Evolutionary conservation across 345 rosid species (phyloP).

Genomic region (Anacardium occidentale): DNA sequence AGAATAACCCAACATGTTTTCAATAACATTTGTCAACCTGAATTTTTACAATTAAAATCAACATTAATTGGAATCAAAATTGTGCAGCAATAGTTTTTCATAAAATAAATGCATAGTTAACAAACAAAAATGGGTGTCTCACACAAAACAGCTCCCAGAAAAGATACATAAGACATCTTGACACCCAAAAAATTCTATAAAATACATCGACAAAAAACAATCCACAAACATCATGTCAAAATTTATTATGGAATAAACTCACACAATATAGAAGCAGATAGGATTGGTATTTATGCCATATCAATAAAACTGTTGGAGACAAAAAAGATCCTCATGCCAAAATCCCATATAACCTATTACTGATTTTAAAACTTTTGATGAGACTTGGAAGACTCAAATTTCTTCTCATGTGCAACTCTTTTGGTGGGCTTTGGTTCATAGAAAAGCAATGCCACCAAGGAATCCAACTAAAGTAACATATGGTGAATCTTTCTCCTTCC

Average conservation of each 20-base stretch:
- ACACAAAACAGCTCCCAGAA: not conserved
- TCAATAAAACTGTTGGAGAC: too few relatives aligned
- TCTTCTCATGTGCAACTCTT: too few relatives aligned
- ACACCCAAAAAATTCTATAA: not conserved
- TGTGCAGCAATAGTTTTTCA: not conserved
- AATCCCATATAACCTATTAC: too few relatives aligned
- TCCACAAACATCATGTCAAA: not conserved
- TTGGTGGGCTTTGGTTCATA: too few relatives aligned
- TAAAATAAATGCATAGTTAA: not conserved
- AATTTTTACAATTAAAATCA: too few relatives aligned
- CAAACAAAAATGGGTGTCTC: not conserved
- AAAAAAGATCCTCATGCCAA: too few relatives aligned
- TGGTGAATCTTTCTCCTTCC: too few relatives aligned
- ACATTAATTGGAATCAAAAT: not conserved
- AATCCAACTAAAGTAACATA: too few relatives aligned
- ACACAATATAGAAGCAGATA: not conserved
- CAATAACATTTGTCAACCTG: not conserved
- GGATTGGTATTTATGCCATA: not conserved
- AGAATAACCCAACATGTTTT: not conserved
- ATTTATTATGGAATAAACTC: not conserved
- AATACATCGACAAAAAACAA: not conserved
- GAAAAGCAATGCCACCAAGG: too few relatives aligned
- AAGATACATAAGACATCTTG: slow-evolving; percentile 1
- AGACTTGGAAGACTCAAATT: too few relatives aligned
- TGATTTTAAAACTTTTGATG: too few relatives aligned